Evolutionary conservation across 352 stramenopile genomes (phyloP), one percentile per base, ranked within the genome.

Genomic region (Phytopythium oedochilum): DNA sequence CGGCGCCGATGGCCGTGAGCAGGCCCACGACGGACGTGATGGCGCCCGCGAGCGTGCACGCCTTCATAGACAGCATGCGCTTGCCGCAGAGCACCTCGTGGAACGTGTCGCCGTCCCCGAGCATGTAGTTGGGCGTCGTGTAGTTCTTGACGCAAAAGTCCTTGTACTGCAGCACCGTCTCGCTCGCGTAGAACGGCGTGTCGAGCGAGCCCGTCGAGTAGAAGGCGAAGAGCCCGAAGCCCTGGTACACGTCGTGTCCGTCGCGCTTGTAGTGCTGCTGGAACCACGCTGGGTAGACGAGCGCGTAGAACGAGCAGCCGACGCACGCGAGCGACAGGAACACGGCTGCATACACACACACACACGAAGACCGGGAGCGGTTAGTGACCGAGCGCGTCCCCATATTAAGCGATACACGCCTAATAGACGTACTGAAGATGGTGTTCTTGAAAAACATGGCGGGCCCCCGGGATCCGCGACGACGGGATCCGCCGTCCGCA

Each of bases 271-370:
- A 93, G 59, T 89, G 78, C 63, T 93, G 83, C 63, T 90, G 79
- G 70, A 93, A 93, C 83, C 83, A 93, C 28, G 83, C 81, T 10
- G 83, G 83, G 59, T 92, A 93, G 14, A 73, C 79, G 61, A 89
- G 78, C 39, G 81, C 75, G 66, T 90, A 92, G 67, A 90, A 90
- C 44, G 81, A 78, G 22, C 77, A 88, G 44, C 75, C 78, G 51
- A 83, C 74, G 34, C 81, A 91, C 44, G 78, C 66, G 53, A 93
- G 71, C 43, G 81, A 89, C 47, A 93, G 78, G 20, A 89, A 67
- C 60, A 93, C 83, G 38, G 83, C 83, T 93, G 55, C 32, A 65
- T 10, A 34, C 5, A 11, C 29, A 10, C 29, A 34, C 29, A 10
- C 5, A 10, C 29, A 34, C 29, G 29, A 34, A 10, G 29, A 34